Evolutionary conservation across 2,329 filamentous ascomycete species (phyloP), one percentile per base, ranked within the genome.

Genomic region (Hymenoscyphus fraxineus): DNA sequence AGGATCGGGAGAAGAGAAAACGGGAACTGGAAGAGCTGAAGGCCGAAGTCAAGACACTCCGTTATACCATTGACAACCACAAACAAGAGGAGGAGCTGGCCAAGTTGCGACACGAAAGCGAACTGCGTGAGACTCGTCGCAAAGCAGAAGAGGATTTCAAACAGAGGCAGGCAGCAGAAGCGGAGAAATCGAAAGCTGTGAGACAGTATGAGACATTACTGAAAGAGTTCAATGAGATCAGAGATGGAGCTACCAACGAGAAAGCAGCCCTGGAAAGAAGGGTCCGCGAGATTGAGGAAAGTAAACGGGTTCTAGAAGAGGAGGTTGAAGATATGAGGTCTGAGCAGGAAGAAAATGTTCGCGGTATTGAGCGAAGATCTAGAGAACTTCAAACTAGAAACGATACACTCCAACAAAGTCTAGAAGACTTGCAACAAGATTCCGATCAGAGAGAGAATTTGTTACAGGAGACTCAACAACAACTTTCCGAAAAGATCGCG

Each of bases 71-170:
- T 69, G 91, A 93, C 72, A 94, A 91, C 19, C 80, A 91, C 61
- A 93, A 94, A 72, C 92, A 97, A 71, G 94, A 98, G 73, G 89
- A 91, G 71, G 92, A 96, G 64, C 85, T 97, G 72, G 81, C 88
- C 58, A 83, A 87, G 10, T 82, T 97, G 16, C 88, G 92, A 67
- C 90, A 95, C 71, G 89, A 92, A 69, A 90, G 91, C 71, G 94
- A 97, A 72, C 77, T 97, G 27, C 87, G 94, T 67, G 92, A 96
- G 63, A 83, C 89, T 1, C 88, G 91, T 69, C 83, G 88, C 58
- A 90, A 89, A 67, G 90, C 91, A n/a, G 93, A 97, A 72, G 88
- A 91, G 9, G 93, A 97, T 73, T 93, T 91, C 73, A 89, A 91
- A 72, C 81, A 81, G 56, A 83, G 84, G 56, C 85, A 88, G 66